Percentiles rank a stretch among this genome's conserved stretches.
These are phyloP conservation scores for Scheffersomyces parashehatae DNA, from an alignment of 1,139 yeast genomes.

Conservation along the genomic window DNA sequence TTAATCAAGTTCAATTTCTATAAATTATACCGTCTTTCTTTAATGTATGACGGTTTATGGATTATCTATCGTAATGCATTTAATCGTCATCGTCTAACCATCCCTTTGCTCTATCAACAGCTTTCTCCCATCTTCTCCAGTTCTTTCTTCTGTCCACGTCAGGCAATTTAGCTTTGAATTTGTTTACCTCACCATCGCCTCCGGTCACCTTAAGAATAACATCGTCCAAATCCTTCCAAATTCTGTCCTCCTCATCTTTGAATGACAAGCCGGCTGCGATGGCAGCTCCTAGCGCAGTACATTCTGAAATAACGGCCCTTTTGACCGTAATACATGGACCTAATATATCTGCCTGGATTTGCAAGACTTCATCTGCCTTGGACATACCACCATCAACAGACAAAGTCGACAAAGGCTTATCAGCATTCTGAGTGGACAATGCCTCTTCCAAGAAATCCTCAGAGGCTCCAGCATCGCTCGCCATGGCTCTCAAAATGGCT, in stretches of 20 bases:
- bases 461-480: constrained; percentile 69
- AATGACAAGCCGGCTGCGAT: constrained; percentile 88
- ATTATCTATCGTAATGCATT: too few relatives aligned
- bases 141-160: constrained; percentile 61
- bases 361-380: constrained; percentile 87
- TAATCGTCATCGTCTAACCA: constrained; percentile 59
- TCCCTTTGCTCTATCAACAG: constrained; percentile 72
- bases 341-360: constrained; percentile 88
- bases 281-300: constrained; percentile 96
- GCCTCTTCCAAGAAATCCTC: constrained; percentile 49
- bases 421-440: constrained; percentile 41
- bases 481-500: constrained; percentile 90
- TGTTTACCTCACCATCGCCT: constrained; percentile 36
- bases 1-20: too few relatives aligned
- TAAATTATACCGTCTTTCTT: too few relatives aligned
- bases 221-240: constrained; percentile 79
- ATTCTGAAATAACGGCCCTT: constrained; percentile 82
- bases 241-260: constrained; percentile 55
- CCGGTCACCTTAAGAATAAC: constrained; percentile 40
- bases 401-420: constrained; percentile 51
- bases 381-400: constrained; percentile 98
- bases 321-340: constrained; percentile 83
- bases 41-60: too few relatives aligned
- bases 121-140: constrained; percentile 82
- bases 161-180: constrained; percentile 59